phyloP scores from a whole-genome alignment of 1,139 yeast species.

The Blastobotrys niveus region DNA sequence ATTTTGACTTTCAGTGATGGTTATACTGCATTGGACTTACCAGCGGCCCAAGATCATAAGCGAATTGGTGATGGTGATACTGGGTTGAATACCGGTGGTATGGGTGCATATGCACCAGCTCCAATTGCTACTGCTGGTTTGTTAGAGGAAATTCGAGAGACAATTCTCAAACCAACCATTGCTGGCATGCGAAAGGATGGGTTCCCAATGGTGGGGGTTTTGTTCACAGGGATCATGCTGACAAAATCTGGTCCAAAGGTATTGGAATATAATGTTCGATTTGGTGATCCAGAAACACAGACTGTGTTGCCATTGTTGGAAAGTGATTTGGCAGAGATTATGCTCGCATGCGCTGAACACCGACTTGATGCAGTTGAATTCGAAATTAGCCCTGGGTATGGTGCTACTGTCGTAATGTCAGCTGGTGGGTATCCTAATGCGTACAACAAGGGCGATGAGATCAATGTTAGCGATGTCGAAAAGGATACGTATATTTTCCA shows the following conservation, averaged over 20 bases:
- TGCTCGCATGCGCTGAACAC: constrained; percentile 92
- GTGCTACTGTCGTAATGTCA: constrained; percentile 87
- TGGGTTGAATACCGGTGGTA: constrained; percentile 97
- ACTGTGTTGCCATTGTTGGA: constrained; percentile 87
- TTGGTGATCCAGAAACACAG: constrained; percentile 99
- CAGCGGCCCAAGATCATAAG: constrained; percentile 98
- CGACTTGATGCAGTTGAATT: constrained; percentile 81
- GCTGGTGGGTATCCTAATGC: constrained; percentile 96
- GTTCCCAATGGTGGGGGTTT: constrained; percentile 89
- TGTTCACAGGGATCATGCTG: constrained; percentile 95
- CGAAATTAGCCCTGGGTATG: constrained; percentile 53
- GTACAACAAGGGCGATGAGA: constrained; percentile 81
- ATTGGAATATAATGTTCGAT: constrained; percentile 93
- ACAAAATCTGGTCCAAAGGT: constrained; percentile 84
- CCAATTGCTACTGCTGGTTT: constrained; percentile 77
- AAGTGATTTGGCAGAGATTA: constrained; percentile 85
- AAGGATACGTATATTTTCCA: constrained; percentile 77
- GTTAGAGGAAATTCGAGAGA: constrained; percentile 60
- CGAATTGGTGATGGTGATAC: constrained; percentile 89
- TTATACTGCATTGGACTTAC: constrained; percentile 81
- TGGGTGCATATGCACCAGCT: constrained; percentile 99
- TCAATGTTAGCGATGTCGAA: constrained; percentile 44
- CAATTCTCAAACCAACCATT: constrained; percentile 82
- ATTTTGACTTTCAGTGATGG: constrained; percentile 93
- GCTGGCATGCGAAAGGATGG: constrained; percentile 97